Base-by-base conservation (phyloP, 2,329 filamentous ascomycete genomes). In the Rutstroemia sydowiana region DNA sequence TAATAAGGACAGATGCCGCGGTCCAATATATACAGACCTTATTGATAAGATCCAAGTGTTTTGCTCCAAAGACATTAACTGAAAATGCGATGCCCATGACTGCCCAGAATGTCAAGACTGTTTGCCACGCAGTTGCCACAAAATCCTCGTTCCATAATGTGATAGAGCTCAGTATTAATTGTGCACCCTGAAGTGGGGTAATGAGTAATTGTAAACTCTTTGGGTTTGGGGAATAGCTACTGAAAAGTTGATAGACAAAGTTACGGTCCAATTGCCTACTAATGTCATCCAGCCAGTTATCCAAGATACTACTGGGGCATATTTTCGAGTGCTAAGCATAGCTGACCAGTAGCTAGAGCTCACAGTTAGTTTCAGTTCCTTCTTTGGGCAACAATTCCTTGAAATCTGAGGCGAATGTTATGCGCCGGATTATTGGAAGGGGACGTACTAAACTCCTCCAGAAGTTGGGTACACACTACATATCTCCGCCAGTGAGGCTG, bases 11-110 rank as follows among this genome's bases (percentile, higher is more conserved):
- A 39, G 79, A 82, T 0, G 75, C 74, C 0, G 71, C 77, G 0
- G 84, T 88, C 84, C 84, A 88, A 64, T 80, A 85, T 49, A 87
- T 87, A 65, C 84, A 87, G 43, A 86, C 67, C 60, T 85, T 87
- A 64, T 87, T 87, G 64, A 88, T 83, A 48, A 85, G 59, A 62
- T 87, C 82, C 45, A 88, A 68, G 50, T 71, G 79, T 48, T 73
- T 77, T 5, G 79, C 73, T 0, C 74, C 75, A 60, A 86, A 87
- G 20, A 82, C 75, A 63, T 87, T 88, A 45, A 86, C 73, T 8
- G 74, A 56, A 59, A 82, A 82, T 61, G 79, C 84, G 23, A 86
- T 65, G 6, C 81, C 57, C 77, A 85, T 85, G 18, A 87, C 79
- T 0, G 79, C 82, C 84, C 84, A 87, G 65, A 87, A 88, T 71